These are phyloP conservation scores for Parachlorella kessleri DNA, from an alignment of 139 green algal species.

Conservation along the genomic window DNA sequence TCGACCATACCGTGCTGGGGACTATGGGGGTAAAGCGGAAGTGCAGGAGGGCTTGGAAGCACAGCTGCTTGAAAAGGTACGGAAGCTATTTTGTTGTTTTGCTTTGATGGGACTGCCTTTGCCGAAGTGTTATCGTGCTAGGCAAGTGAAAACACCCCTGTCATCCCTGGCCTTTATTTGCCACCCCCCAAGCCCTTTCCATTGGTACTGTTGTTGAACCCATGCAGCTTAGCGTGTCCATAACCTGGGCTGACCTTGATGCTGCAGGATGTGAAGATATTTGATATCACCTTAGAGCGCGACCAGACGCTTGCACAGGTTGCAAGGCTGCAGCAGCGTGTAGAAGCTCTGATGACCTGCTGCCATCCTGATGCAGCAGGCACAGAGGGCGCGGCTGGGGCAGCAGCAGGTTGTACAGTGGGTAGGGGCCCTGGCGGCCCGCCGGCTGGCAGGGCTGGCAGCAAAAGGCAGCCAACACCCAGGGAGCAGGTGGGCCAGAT, in stretches of 20 bases:
- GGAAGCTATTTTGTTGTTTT: no score
- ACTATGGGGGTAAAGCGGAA: background rate
- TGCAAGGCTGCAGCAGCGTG: slow-evolving; percentile 20
- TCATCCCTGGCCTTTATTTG: no score
- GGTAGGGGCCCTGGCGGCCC: no score
- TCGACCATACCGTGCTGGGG: background rate
- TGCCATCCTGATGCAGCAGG: background rate
- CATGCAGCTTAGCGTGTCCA: no score
- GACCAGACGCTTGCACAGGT: slow-evolving; percentile 37
- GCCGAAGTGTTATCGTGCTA: no score
- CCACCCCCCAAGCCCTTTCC: no score
- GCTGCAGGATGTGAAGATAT: slow-evolving; percentile 35
- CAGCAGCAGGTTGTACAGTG: slow-evolving; percentile 18
- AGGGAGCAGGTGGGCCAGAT: no score
- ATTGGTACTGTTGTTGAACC: no score
- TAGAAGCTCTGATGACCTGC: slow-evolving; percentile 24
- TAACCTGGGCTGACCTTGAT: no score
- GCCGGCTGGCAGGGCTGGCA: no score
- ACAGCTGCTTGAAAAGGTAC: slow-evolving; percentile 15
- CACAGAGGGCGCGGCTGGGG: background rate
- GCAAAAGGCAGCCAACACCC: background rate
- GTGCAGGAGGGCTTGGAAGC: background rate
- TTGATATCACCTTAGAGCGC: slow-evolving; percentile 38
- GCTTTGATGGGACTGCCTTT: no score
- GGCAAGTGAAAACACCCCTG: no score